Base-by-base conservation (phyloP, 2,329 filamentous ascomycete genomes). In the Volutella citrinella region DNA sequence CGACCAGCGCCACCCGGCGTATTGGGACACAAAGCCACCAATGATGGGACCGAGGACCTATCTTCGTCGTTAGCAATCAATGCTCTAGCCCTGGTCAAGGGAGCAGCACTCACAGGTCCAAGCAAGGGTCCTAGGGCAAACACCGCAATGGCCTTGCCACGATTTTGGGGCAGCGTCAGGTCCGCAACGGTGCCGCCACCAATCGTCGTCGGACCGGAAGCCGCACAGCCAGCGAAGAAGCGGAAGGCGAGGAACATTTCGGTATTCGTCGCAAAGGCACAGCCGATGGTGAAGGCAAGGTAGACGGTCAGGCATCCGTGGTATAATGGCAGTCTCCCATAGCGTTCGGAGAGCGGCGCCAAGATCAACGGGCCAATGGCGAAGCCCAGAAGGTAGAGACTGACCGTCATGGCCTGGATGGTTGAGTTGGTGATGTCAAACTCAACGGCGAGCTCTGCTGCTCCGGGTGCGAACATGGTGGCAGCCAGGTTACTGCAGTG, bases 101-200 rank as follows among this genome's bases (percentile, higher is more conserved):
- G 15, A 27, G 18, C 22, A 7, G 25, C 0, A 39, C 37, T 13
- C 20, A 67, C 65, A 1, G 78, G 76, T 0, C 77, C 77, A 3
- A 73, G 68, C 4, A 81, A 67, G 0, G 82, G 76, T 0, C 78
- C 73, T 56, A 80, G 68, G 2, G 74, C 70, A 49, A 83, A 84
- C 1, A 73, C 68, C 0, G 79, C 74, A 57, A 84, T 78, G 2
- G 80, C 80, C 4, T 71, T 72, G 7, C 78, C 81, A 24, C 81
- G 67, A 11, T 50, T 23, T 4, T 46, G 24, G 9, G 32, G 34
- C 4, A 29, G 15, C 5, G 35, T 40, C 9, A 48, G 4, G 5
- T 50, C 46, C 10, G 47, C 44, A 5, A 50, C 19, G 1, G 46
- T 43, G 1, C 47, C 47, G 4, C 43, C 44, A 1, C 47, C 46